These are phyloP conservation scores for Cytospora mali DNA, from an alignment of 2,329 filamentous ascomycete genomes.

Conservation along the genomic window DNA sequence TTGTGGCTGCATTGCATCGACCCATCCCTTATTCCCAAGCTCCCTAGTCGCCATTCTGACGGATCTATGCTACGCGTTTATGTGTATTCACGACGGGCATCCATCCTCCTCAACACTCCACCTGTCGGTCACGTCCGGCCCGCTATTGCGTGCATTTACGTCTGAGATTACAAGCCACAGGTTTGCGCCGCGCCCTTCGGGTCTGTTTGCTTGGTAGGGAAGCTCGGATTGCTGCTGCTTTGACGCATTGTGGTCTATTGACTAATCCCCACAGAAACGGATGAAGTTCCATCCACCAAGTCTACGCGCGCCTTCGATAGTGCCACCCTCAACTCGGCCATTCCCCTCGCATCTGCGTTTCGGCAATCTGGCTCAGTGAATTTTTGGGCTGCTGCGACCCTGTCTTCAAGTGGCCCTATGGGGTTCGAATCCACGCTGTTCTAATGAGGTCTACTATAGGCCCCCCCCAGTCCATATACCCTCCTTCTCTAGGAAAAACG, in stretches of 20 bases:
- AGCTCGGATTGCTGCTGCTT: conserved; percentile 19
- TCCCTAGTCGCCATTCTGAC: conserved; percentile 12
- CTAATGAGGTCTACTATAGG: conserved; percentile 36
- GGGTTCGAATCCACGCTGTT: conserved; percentile 33
- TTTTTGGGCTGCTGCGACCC: conserved; percentile 30
- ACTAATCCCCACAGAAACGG: conserved; percentile 27
- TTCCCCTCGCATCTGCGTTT: conserved; percentile 31
- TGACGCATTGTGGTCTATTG: conserved; percentile 22
- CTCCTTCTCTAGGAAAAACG: conserved; percentile 33
- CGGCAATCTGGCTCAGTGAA: conserved; percentile 38
- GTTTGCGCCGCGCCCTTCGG: conserved; percentile 14
- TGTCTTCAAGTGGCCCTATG: conserved; percentile 32
- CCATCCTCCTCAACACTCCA: conserved; percentile 10
- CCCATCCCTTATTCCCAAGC: conserved; percentile 11
- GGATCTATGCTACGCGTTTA: conserved; percentile 6
- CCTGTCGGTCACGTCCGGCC: conserved; percentile 15
- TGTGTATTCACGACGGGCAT: conserved; percentile 9
- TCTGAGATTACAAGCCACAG: conserved; percentile 21
- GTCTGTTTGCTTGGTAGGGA: conserved; percentile 24
- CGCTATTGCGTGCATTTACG: conserved; percentile 20
- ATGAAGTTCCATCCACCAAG: conserved; percentile 12
- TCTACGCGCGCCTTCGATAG: conserved; percentile 23
- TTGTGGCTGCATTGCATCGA: conserved; percentile 1
- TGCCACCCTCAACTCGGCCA: conserved; percentile 26
- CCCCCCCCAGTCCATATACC: conserved; percentile 35